These are phyloP conservation scores for Coemansia sp. DNA, from an alignment of 192 early-diverging fungal genomes.

Conservation along the genomic window DNA sequence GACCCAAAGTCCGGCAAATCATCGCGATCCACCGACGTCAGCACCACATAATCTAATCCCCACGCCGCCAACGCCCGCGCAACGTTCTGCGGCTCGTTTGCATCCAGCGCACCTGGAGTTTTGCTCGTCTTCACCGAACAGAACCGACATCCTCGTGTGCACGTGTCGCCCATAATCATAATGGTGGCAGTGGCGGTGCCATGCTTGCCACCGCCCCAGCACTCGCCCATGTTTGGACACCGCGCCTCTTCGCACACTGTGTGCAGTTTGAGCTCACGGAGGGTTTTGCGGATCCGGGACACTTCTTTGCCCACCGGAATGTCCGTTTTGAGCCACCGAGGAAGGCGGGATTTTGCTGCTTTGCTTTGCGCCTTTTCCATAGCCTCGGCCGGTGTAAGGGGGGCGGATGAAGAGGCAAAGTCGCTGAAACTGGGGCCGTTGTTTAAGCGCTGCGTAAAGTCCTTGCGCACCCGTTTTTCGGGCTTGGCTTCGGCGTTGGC, in stretches of 20 bases:
- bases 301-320: constrained; percentile 81
- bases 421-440: constrained; percentile 56
- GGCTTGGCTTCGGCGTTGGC: constrained; percentile 6
- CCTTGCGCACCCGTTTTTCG: constrained; percentile 32
- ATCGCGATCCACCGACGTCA: constrained; percentile 98
- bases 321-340: constrained; percentile 93
- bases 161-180: constrained; percentile 98
- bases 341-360: constrained; percentile 57
- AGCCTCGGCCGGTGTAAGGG: constrained; percentile 28
- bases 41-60: constrained; percentile 95
- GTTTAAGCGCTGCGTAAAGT: constrained; percentile 52
- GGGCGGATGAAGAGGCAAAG: constrained; percentile 41
- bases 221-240: constrained; percentile 98
- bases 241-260: constrained; percentile 97
- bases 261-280: constrained; percentile 91
- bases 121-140: constrained; percentile 97
- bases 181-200: constrained; percentile 96
- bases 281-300: constrained; percentile 80
- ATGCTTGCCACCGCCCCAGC: constrained; percentile 96
- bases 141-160: constrained; percentile 96
- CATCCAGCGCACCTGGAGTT: constrained; percentile 79
- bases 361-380: constrained; percentile 25
- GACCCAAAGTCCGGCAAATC: constrained; percentile 92
- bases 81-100: constrained; percentile 88
- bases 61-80: constrained; percentile 89